These are phyloP conservation scores for Termitomyces sp. DNA, from an alignment of 768 basidiomycete genomes.

Conservation along the genomic window DNA sequence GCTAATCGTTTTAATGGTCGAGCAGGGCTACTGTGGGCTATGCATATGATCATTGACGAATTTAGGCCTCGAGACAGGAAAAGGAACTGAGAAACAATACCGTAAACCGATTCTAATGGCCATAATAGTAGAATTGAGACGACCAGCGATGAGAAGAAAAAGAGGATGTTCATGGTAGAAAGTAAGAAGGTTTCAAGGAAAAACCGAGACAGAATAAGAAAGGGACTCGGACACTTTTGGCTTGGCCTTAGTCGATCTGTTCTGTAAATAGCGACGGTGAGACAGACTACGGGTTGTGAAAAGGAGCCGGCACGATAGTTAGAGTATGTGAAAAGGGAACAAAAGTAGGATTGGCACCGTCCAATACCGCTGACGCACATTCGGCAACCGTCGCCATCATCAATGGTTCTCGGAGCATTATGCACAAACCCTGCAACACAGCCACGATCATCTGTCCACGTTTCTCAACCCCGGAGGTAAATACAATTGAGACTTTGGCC, in stretches of 20 bases:
- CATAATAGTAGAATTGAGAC: constrained; percentile 33
- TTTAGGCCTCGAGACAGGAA: constrained; percentile 3
- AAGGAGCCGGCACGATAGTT: not conserved
- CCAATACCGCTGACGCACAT: not conserved
- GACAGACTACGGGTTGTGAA: constrained; percentile 6
- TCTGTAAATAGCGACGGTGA: constrained; percentile 3
- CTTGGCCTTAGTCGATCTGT: constrained; percentile 19
- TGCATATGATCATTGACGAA: not conserved
- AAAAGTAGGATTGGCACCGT: not conserved
- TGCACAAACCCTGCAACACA: not conserved
- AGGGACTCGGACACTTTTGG: constrained; percentile 1
- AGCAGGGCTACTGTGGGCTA: constrained; percentile 44
- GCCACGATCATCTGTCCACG: not conserved
- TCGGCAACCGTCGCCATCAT: not conserved
- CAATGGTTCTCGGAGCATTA: not conserved
- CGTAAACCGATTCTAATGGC: constrained; percentile 20
- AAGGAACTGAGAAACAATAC: constrained; percentile 17
- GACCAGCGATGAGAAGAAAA: constrained; percentile 36
- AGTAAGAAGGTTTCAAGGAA: constrained; percentile 12
- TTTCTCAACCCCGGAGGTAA: not conserved
- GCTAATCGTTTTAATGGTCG: constrained; percentile 43
- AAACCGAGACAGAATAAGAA: constrained; percentile 7
- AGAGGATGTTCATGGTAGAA: constrained; percentile 28
- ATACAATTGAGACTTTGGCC: not conserved
- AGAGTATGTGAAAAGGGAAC: not conserved